Evolutionary conservation across 768 basidiomycete genomes (phyloP).

Genomic region (Mycena amicta): DNA sequence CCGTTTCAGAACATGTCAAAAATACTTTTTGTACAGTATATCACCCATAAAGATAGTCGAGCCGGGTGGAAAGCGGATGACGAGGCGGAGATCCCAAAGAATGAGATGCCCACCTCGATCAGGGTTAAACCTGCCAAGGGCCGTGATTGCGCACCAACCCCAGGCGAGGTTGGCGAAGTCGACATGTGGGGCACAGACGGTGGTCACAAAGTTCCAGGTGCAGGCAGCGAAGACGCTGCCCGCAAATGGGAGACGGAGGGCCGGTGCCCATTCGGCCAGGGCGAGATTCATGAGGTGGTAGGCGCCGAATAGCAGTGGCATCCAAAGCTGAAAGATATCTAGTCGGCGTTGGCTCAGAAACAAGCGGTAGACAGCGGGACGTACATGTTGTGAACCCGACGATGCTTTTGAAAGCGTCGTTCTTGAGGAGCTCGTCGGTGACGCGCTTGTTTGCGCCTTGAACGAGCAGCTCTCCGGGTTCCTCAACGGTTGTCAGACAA

Average conservation of each 20-base stretch:
- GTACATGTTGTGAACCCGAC: too few species aligned
- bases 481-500: neutral
- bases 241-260: neutral
- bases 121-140: neutral
- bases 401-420: neutral
- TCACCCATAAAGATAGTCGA: too few species aligned
- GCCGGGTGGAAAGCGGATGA: too few species aligned
- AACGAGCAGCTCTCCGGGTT: neutral
- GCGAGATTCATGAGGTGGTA: neutral
- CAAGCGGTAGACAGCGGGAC: neutral
- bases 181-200: too few species aligned
- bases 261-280: neutral
- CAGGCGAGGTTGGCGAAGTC: too few species aligned
- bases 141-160: too few species aligned
- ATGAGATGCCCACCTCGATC: conserved; percentile 28
- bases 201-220: too few species aligned
- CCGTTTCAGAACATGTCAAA: too few species aligned
- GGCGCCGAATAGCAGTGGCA: too few species aligned
- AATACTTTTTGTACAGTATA: too few species aligned
- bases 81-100: too few species aligned
- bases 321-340: neutral
- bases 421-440: neutral
- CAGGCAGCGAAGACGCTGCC: too few species aligned
- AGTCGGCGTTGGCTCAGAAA: neutral
- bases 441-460: neutral